Evolutionary conservation across 345 rosid genomes (phyloP).

Genomic region (Acer campestre): DNA sequence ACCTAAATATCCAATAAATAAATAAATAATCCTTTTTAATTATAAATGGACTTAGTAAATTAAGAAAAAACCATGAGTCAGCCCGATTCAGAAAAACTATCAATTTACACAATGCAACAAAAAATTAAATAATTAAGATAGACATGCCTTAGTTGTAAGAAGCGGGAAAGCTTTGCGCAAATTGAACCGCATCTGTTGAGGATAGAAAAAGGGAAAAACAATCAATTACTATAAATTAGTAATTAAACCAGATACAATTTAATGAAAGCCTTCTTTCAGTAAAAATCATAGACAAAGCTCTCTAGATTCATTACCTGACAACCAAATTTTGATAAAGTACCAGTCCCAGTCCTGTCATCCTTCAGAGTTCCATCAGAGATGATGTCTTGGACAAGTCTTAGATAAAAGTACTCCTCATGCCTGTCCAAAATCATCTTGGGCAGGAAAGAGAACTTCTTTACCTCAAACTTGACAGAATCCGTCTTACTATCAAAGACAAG

Average conservation of each 20-base stretch:
- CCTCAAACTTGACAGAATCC: constrained; percentile 51
- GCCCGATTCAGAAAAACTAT: not conserved
- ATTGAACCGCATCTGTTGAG: constrained; percentile 73
- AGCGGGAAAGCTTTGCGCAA: constrained; percentile 84
- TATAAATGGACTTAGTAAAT: not conserved
- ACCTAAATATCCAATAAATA: constrained; percentile 14
- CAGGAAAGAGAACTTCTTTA: constrained; percentile 60
- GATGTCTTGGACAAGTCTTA: constrained; percentile 66
- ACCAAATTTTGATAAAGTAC: constrained; percentile 86
- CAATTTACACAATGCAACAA: not conserved
- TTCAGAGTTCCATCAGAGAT: constrained; percentile 61
- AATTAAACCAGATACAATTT: constrained; percentile 8
- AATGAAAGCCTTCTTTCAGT: constrained; percentile 9
- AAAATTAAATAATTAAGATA: constrained; percentile 6
- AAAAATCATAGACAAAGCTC: constrained; percentile 11
- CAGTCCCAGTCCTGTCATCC: constrained; percentile 86
- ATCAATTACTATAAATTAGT: constrained; percentile 1
- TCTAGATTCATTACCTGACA: constrained; percentile 54
- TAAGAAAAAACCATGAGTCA: not conserved
- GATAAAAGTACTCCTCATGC: constrained; percentile 76
- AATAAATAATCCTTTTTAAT: not conserved
- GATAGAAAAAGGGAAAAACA: not conserved
- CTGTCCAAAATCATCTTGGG: constrained; percentile 74
- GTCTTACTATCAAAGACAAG: constrained; percentile 31
- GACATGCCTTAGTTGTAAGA: constrained; percentile 77